Conservation (phyloP, 495 filamentous ascomycete species). For the Penicillium parvum region DNA sequence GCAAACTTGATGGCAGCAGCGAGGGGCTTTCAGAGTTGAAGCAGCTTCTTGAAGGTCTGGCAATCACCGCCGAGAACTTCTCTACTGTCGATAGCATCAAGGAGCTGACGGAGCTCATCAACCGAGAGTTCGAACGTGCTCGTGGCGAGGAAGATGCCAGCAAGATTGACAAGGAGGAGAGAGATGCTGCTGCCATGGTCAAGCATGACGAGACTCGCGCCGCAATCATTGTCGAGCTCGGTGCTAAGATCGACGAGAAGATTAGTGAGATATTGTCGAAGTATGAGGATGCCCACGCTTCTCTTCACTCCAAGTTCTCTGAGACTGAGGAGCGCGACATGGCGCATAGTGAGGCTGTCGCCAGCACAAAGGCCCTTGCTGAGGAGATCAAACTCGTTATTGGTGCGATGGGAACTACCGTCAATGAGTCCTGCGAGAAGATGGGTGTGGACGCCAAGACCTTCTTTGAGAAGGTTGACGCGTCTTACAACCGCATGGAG, state of each 20-base stretch:
- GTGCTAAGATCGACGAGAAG: slow-evolving; percentile 70
- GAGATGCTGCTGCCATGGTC: slow-evolving; percentile 64
- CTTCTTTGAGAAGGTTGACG: slow-evolving; percentile 72
- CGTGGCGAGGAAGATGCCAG: slow-evolving; percentile 62
- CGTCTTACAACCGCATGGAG: slow-evolving; percentile 70
- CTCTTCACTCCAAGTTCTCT: slow-evolving; percentile 64
- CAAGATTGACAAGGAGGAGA: slow-evolving; percentile 73
- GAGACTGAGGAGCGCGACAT: slow-evolving; percentile 61
- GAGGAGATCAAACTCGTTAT: slow-evolving; percentile 82
- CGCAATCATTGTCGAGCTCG: slow-evolving; percentile 52
- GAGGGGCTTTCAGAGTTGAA: slow-evolving; percentile 52
- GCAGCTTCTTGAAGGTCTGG: slow-evolving; percentile 58
- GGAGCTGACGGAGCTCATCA: slow-evolving; percentile 74
- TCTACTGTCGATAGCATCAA: slow-evolving; percentile 63
- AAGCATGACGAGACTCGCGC: slow-evolving; percentile 60
- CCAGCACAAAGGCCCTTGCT: slow-evolving; percentile 67
- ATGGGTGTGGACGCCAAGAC: slow-evolving; percentile 79
- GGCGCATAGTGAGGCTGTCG: slow-evolving; percentile 63
- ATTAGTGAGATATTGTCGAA: slow-evolving; percentile 73
- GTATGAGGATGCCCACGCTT: slow-evolving; percentile 73
- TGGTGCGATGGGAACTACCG: slow-evolving; percentile 75
- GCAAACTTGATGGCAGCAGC: slow-evolving; percentile 54
- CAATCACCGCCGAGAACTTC: slow-evolving; percentile 55
- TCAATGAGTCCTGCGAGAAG: slow-evolving; percentile 80
- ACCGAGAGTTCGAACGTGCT: slow-evolving; percentile 73